Percentiles rank a stretch among this genome's conserved stretches.
Conservation (phyloP, 176 grass and related monocot species). For the Lolium rigidum region DNA sequence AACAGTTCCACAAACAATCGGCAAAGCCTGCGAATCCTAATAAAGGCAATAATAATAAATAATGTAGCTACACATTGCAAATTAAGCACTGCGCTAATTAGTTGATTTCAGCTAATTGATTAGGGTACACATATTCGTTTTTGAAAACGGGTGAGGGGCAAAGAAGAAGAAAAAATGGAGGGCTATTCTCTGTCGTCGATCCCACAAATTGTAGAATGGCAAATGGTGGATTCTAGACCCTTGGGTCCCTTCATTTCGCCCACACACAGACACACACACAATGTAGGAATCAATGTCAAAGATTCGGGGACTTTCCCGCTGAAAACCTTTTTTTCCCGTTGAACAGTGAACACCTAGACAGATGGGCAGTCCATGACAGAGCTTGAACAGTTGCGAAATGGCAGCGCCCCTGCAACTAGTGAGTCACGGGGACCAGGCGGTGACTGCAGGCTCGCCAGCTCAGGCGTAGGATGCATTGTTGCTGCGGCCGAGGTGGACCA, state of each 20-base stretch:
- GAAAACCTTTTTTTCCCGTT: constrained; percentile 20
- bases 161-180: neutral
- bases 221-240: neutral
- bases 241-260: constrained; percentile 34
- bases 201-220: neutral
- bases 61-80: neutral
- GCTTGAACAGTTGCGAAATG: constrained; percentile 29
- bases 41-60: too few species aligned
- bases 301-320: constrained; percentile 36
- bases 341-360: constrained; percentile 28
- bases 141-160: neutral
- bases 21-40: neutral
- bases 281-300: constrained; percentile 41
- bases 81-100: neutral
- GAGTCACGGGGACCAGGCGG: neutral
- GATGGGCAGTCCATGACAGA: constrained; percentile 11
- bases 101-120: neutral
- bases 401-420: constrained; percentile 27
- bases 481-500: constrained; percentile 74
- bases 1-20: constrained; percentile 8
- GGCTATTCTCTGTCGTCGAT: constrained; percentile 37
- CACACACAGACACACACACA: constrained; percentile 48
- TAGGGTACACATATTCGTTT: neutral
- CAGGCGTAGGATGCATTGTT: constrained; percentile 46
- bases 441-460: neutral